Evolutionary conservation across 1,284 basidiomycete species (phyloP).

Genomic region (Laetiporus sulphureus): DNA sequence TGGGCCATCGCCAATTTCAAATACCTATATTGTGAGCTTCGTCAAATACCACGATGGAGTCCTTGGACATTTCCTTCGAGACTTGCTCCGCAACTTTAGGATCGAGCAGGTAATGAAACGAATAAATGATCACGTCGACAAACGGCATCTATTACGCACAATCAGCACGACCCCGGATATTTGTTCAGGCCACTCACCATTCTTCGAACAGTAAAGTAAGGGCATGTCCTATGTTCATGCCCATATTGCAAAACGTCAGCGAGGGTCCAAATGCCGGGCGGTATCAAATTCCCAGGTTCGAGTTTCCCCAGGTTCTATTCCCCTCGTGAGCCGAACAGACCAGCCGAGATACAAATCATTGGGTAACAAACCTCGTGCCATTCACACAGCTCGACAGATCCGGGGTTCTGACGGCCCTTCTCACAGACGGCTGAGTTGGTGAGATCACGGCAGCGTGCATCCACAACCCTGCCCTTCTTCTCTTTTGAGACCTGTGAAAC

Average conservation of each 20-base stretch:
- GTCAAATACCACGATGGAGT: slow-evolving; percentile 98
- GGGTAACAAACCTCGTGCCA: slow-evolving; percentile 82
- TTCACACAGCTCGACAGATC: slow-evolving; percentile 87
- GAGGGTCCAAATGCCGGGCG: slow-evolving; percentile 89
- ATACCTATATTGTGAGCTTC: slow-evolving; percentile 98
- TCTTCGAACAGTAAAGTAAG: slow-evolving; percentile 93
- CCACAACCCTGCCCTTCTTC: slow-evolving; percentile 97
- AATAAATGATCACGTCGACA: slow-evolving; percentile 96
- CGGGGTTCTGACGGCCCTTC: slow-evolving; percentile 83
- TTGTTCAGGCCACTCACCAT: slow-evolving; percentile 59
- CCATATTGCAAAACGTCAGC: slow-evolving; percentile 92
- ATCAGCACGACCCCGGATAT: background rate
- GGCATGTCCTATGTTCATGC: slow-evolving; percentile 82
- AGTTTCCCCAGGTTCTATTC: slow-evolving; percentile 67
- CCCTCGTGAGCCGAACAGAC: slow-evolving; percentile 1
- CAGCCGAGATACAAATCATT: background rate
- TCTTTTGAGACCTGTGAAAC: slow-evolving; percentile 78
- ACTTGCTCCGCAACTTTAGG: slow-evolving; percentile 99
- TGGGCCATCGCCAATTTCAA: too few species aligned
- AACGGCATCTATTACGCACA: slow-evolving; percentile 73
- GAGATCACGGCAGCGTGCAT: slow-evolving; percentile 94
- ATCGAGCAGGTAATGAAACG: slow-evolving; percentile 98
- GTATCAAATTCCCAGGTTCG: slow-evolving; percentile 82
- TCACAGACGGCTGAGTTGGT: slow-evolving; percentile 85
- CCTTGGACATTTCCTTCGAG: slow-evolving; percentile 95